Conservation (phyloP, 2,329 filamentous ascomycete species). For the Uncinocarpus reesii region DNA sequence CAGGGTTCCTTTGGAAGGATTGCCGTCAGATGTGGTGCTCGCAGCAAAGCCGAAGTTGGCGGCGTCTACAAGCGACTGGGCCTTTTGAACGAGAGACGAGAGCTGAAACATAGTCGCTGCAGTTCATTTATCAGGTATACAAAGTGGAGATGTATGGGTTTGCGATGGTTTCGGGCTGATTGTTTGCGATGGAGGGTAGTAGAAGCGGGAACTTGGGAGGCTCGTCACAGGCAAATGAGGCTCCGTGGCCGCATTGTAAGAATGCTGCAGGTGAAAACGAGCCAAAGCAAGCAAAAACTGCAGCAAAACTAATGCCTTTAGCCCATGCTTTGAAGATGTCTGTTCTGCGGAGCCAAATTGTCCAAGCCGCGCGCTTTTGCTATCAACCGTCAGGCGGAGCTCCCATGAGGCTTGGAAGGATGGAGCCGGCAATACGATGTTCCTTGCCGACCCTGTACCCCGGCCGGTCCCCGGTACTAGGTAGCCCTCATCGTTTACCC, state of each 20-base stretch:
- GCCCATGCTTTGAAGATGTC: not conserved
- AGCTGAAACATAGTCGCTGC: constrained; percentile 48
- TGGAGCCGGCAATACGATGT: constrained; percentile 6
- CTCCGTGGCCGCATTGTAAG: not conserved
- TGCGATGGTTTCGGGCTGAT: not conserved
- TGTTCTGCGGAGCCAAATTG: too few species aligned
- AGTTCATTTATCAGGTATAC: constrained; percentile 1
- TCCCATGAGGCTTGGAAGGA: not conserved
- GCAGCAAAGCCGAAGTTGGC: constrained; percentile 65
- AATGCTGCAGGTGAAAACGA: not conserved
- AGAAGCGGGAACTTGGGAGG: not conserved
- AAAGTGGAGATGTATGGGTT: not conserved
- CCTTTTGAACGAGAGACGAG: constrained; percentile 84
- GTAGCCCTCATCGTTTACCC: too few species aligned
- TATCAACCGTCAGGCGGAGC: too few species aligned
- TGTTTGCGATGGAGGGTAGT: not conserved
- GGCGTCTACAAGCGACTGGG: constrained; percentile 88
- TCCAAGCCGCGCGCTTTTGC: too few species aligned
- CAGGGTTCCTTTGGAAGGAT: constrained; percentile 80
- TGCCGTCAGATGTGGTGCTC: constrained; percentile 61
- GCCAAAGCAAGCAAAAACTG: not conserved
- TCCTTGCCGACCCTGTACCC: not conserved
- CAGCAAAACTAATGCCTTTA: not conserved
- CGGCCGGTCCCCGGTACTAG: too few species aligned
- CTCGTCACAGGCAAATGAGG: constrained; percentile 1